Evolutionary conservation across 306 rosid genomes (phyloP).

Genomic region (Astragalus membranaceus): DNA sequence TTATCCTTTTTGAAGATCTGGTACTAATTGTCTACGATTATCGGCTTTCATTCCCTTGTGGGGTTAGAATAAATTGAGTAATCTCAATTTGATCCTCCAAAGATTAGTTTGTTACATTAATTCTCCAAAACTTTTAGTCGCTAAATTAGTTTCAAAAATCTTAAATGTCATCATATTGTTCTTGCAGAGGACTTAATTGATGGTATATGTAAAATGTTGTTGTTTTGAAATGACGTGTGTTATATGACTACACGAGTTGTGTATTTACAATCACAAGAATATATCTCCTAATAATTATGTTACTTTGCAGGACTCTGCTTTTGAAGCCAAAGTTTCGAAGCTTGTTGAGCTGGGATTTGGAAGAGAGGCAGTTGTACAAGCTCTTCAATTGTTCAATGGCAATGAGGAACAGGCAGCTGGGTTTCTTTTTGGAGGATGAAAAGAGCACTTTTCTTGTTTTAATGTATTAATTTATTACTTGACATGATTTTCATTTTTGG

Average conservation of each 20-base stretch:
- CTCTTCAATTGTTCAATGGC: constrained; percentile 67
- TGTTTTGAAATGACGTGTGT: too few species aligned
- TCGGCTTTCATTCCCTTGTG: neutral
- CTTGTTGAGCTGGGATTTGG: constrained; percentile 89
- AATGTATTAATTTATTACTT: constrained; percentile 27
- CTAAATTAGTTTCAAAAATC: neutral
- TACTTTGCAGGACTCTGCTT: constrained; percentile 47
- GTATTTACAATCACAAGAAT: too few species aligned
- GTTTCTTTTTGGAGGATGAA: constrained; percentile 41
- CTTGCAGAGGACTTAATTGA: neutral
- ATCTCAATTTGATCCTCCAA: neutral
- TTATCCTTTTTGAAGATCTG: neutral
- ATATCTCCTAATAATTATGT: neutral
- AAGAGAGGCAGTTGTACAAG: constrained; percentile 76
- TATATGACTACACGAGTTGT: too few species aligned
- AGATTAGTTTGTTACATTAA: neutral
- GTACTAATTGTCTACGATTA: neutral
- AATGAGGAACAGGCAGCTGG: constrained; percentile 51
- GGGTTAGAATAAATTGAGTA: neutral
- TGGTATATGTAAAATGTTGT: too few species aligned
- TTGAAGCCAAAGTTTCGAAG: constrained; percentile 84
- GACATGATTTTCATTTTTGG: neutral
- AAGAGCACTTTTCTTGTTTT: neutral
- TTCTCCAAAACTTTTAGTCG: neutral
- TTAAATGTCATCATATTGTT: neutral